A percentile compares a stretch with the other conserved stretches of the same genome.
phyloP scores from a whole-genome alignment of 2,329 filamentous ascomycete genomes.

The Ophiostoma pallidulum region DNA sequence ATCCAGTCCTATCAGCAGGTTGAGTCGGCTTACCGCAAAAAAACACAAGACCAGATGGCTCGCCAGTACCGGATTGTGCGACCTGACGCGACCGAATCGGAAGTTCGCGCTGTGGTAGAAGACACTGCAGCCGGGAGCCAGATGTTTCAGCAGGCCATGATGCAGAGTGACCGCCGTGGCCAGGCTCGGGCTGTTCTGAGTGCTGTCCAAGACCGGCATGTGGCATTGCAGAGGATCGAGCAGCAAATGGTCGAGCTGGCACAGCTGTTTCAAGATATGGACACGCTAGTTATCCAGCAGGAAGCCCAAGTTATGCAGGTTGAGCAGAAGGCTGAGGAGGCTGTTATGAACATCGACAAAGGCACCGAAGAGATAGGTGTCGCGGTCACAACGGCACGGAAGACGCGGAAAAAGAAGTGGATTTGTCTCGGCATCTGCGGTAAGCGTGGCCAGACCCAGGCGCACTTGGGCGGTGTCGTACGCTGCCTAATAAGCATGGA shows the following conservation, averaged over 20 bases:
- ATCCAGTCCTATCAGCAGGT: constrained; percentile 74
- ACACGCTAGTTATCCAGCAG: constrained; percentile 77
- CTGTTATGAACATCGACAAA: constrained; percentile 73
- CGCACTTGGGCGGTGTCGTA: neutral
- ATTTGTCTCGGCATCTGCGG: constrained; percentile 71
- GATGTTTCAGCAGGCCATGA: constrained; percentile 79
- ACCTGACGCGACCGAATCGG: constrained; percentile 67
- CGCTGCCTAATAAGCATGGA: no score
- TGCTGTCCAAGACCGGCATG: constrained; percentile 74
- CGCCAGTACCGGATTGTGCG: constrained; percentile 85
- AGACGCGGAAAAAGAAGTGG: constrained; percentile 91
- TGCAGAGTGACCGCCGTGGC: constrained; percentile 70
- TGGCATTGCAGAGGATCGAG: constrained; percentile 86
- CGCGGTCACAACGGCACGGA: constrained; percentile 73
- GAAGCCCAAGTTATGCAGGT: constrained; percentile 72
- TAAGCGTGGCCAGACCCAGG: constrained; percentile 27
- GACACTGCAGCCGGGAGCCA: constrained; percentile 61
- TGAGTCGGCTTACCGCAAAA: constrained; percentile 71
- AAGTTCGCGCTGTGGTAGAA: constrained; percentile 70
- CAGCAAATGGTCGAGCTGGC: constrained; percentile 78
- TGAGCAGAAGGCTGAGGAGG: constrained; percentile 78
- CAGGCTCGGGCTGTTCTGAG: constrained; percentile 71
- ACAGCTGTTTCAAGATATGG: constrained; percentile 82
- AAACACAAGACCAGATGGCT: constrained; percentile 72
- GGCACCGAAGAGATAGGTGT: constrained; percentile 73